A percentile compares a stretch with the other conserved stretches of the same genome.
Conservation (phyloP, 345 rosid genomes). For the Mangifera indica region DNA sequence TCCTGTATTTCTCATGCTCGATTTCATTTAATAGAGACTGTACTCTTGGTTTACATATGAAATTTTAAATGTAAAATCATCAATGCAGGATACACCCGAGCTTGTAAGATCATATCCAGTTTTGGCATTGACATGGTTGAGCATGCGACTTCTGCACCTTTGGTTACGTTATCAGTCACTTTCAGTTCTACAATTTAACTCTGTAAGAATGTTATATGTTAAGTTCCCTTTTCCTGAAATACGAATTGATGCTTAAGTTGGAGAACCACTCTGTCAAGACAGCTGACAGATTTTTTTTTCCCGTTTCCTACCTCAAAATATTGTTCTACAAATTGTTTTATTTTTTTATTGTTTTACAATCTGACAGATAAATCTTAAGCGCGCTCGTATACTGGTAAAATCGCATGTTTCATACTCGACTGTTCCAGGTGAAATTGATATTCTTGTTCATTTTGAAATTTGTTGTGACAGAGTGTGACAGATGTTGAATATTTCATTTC, state of each 20-base stretch:
- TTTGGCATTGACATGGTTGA: slow-evolving; percentile 69
- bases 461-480: too few relatives aligned
- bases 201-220: slow-evolving; percentile 41
- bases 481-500: slow-evolving; percentile 14
- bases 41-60: slow-evolving; percentile 13
- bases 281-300: neutral
- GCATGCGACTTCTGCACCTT: slow-evolving; percentile 76
- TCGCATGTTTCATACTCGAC: slow-evolving; percentile 58
- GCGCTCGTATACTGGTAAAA: slow-evolving; percentile 76
- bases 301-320: neutral
- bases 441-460: slow-evolving; percentile 7
- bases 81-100: slow-evolving; percentile 81
- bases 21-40: neutral
- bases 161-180: slow-evolving; percentile 90
- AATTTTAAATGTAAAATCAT: slow-evolving; percentile 20
- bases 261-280: neutral
- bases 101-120: slow-evolving; percentile 68
- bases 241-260: slow-evolving; percentile 8
- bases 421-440: slow-evolving; percentile 55
- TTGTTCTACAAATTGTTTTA: neutral
- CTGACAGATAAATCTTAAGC: slow-evolving; percentile 87
- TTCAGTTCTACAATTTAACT: slow-evolving; percentile 62
- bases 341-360: slow-evolving; percentile 4
- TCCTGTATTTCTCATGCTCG: neutral
- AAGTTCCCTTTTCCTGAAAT: slow-evolving; percentile 8